Conservation (phyloP, 345 rosid genomes). For the Eucalyptus albens region DNA sequence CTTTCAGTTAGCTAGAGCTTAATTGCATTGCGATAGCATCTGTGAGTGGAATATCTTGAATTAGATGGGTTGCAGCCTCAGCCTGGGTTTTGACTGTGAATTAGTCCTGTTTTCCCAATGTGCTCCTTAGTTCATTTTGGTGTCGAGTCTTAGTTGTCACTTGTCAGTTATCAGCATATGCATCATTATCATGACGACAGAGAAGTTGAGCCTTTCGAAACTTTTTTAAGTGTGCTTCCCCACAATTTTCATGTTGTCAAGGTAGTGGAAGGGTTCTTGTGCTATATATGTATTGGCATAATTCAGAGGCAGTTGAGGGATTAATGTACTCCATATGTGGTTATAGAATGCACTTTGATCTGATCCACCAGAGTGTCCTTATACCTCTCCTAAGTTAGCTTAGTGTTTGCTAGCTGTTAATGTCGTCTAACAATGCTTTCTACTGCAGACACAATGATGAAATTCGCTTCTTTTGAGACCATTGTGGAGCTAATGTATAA, state of each 20-base stretch:
- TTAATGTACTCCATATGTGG: neutral
- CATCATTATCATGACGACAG: neutral
- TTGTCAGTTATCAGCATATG: neutral
- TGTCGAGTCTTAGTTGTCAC: neutral
- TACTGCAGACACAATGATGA: conserved; percentile 92
- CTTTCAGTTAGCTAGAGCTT: neutral
- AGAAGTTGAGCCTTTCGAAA: neutral
- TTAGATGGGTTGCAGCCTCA: neutral
- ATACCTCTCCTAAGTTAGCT: neutral
- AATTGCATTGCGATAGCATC: neutral
- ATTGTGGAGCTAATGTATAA: conserved; percentile 88
- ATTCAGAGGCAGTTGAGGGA: neutral
- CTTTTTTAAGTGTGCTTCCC: neutral
- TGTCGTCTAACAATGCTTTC: neutral
- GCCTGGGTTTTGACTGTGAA: neutral
- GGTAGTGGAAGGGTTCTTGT: neutral
- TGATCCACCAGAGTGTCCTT: neutral
- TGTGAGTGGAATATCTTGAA: neutral
- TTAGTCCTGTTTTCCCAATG: neutral
- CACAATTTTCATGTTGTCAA: neutral
- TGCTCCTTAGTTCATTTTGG: neutral
- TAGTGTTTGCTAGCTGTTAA: neutral
- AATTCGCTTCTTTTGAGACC: conserved; percentile 92
- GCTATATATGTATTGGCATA: neutral
- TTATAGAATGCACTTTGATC: neutral